A percentile compares a stretch with the other conserved stretches of the same genome.
These are phyloP conservation scores for Acephala macrosclerotiorum DNA, from an alignment of 2,329 filamentous ascomycete species.

Conservation along the genomic window DNA sequence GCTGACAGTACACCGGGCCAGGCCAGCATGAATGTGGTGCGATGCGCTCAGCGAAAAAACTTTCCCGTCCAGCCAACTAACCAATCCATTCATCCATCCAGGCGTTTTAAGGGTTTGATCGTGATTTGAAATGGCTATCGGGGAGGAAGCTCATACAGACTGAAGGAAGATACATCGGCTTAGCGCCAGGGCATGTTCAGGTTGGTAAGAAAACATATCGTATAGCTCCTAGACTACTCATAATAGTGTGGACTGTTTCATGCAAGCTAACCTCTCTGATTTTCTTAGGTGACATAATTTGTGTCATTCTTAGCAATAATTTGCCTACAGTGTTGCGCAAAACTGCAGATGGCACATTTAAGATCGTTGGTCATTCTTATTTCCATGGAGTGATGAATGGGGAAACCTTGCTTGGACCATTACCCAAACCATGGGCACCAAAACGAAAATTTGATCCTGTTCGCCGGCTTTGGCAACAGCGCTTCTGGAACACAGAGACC, in stretches of 20 bases:
- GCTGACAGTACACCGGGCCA: too few species aligned
- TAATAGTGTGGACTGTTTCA: background rate
- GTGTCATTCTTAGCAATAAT: background rate
- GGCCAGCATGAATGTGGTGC: too few species aligned
- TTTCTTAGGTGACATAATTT: background rate
- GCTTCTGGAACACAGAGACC: background rate
- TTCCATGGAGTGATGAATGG: background rate
- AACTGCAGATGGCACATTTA: background rate
- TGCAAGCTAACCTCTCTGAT: background rate
- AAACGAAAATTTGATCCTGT: background rate
- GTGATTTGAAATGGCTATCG: background rate
- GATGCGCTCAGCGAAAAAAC: too few species aligned
- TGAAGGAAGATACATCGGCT: background rate
- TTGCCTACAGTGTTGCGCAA: background rate
- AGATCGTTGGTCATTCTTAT: background rate
- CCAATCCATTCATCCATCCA: too few species aligned
- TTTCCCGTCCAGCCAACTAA: too few species aligned
- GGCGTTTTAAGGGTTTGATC: background rate
- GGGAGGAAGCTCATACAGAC: background rate
- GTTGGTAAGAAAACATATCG: background rate
- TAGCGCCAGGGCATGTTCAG: background rate
- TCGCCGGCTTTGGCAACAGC: background rate
- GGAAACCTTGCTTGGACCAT: conserved; percentile 1
- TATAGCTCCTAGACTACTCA: background rate
- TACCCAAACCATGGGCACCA: background rate